Evolutionary conservation across 2,329 filamentous ascomycete genomes (phyloP), one percentile per base, ranked within the genome.

Genomic region (Fusarium sp.): DNA sequence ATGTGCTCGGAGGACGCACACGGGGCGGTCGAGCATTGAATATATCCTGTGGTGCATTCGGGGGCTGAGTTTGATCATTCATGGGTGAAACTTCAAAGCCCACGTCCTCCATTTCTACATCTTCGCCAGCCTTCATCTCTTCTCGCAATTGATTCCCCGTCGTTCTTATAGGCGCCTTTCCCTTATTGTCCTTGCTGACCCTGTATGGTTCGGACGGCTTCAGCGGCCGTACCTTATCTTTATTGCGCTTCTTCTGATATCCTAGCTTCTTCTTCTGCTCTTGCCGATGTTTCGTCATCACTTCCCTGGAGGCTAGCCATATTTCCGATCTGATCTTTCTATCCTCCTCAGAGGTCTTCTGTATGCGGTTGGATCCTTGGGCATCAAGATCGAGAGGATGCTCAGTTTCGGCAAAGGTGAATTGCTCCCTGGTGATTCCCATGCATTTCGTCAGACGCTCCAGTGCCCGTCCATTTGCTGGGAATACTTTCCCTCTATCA

Each of bases 381-480:
- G 35, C 20, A 17, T 55, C 35, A 20, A 55, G 35, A 28, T 55
- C 35, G 20, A 55, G 49, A 13, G 59, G 55, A 18, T 14, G 5
- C 24, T 77, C 75, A 3, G 24, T 24, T 1, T 7, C 2, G 13
- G 56, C 3, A 31, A 62, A 77, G 9, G 52, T 17, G 35, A 72
- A 76, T 33, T 77, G 39, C 28, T 66, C 24, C 11, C 49, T 54
- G 4, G 7, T 36, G 7, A 76, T 69, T 39, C 45, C 41, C 66
- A 77, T 77, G 8, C 36, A 49, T 8, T 33, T 17, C 41, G 60
- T 60, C n/a, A 77, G 51, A 20, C 56, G 44, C 10, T 56, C 24
- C 12, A 77, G 31, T 14, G 47, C 36, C 17, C 31, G n/a, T 0
- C 55, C 6, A 1, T 8, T 24, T 22, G 44, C 58, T 35, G 17